These are phyloP conservation scores for Rhinocladiella mackenziei DNA, from an alignment of 2,329 filamentous ascomycete genomes.

Conservation along the genomic window DNA sequence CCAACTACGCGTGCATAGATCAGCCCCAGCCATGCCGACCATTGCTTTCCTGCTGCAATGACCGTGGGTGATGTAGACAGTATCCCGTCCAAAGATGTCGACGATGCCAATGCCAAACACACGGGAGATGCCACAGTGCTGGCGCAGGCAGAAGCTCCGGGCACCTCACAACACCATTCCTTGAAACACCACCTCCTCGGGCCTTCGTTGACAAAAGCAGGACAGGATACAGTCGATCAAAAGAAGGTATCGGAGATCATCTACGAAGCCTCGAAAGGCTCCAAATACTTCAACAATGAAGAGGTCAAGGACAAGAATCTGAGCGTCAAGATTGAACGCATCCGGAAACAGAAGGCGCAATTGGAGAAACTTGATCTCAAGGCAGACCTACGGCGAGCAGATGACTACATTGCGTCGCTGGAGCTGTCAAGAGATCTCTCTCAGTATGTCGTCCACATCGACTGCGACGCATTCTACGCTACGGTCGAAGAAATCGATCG, in stretches of 20 bases:
- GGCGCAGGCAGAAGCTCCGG: not conserved
- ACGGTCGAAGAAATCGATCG: slow-evolving; percentile 82
- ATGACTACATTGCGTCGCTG: slow-evolving; percentile 74
- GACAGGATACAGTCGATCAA: slow-evolving; percentile 91
- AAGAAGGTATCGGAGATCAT: slow-evolving; percentile 93
- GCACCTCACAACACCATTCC: slow-evolving; percentile 50
- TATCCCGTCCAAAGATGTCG: slow-evolving; percentile 3
- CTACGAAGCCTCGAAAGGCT: slow-evolving; percentile 93
- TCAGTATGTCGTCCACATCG: slow-evolving; percentile 83
- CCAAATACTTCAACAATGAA: slow-evolving; percentile 93
- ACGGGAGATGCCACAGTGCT: not conserved
- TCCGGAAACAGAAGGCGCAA: slow-evolving; percentile 68
- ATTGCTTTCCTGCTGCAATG: slow-evolving; percentile 9
- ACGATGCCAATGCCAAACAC: not conserved
- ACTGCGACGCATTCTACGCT: slow-evolving; percentile 97
- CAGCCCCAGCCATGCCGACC: slow-evolving; percentile 13
- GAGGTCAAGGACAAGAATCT: slow-evolving; percentile 75
- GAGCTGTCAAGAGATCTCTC: slow-evolving; percentile 75
- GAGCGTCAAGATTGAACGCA: slow-evolving; percentile 78
- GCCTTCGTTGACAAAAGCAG: slow-evolving; percentile 87
- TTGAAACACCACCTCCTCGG: slow-evolving; percentile 88
- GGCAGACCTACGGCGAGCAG: slow-evolving; percentile 68
- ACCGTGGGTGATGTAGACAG: slow-evolving; percentile 16
- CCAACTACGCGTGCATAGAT: too few species aligned
- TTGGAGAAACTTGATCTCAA: slow-evolving; percentile 73